Conservation (phyloP, 108 stramenopile genomes). For the Fistulifera pelliculosa region DNA sequence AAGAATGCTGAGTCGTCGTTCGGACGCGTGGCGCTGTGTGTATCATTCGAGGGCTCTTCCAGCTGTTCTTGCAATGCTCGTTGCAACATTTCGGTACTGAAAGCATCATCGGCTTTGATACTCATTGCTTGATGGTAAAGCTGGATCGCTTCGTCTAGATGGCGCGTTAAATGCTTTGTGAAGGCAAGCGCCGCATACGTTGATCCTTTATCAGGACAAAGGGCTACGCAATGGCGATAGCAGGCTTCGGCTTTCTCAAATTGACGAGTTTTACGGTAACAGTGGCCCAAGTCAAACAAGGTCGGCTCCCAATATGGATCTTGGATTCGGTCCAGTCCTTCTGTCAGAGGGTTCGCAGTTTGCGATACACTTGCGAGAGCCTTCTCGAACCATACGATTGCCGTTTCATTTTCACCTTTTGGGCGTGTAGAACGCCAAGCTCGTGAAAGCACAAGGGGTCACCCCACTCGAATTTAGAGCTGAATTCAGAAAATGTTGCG, state of each 20-base stretch:
- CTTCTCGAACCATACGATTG: conserved; percentile 61
- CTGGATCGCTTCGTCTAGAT: conserved; percentile 75
- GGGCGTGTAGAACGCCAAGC: conserved; percentile 77
- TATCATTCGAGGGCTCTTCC: too few species aligned
- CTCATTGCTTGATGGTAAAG: conserved; percentile 77
- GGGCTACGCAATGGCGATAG: conserved; percentile 68
- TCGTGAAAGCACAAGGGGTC: conserved; percentile 89
- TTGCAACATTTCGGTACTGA: conserved; percentile 88
- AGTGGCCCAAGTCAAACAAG: conserved; percentile 88
- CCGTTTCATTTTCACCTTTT: conserved; percentile 50
- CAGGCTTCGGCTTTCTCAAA: conserved; percentile 66
- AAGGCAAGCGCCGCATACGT: conserved; percentile 81
- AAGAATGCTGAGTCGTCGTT: too few species aligned
- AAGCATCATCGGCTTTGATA: conserved; percentile 85
- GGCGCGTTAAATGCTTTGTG: conserved; percentile 66
- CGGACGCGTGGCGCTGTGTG: too few species aligned
- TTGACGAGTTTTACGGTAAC: conserved; percentile 70
- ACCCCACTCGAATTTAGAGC: conserved; percentile 56
- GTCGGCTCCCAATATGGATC: conserved; percentile 88
- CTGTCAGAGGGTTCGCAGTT: conserved; percentile 1
- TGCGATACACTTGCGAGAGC: conserved; percentile 32
- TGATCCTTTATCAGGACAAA: conserved; percentile 38
- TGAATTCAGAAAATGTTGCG: conserved; percentile 75
- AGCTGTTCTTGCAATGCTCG: conserved; percentile 66
- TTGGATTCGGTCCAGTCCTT: conserved; percentile 40